Conservation (phyloP, 768 basidiomycete species). For the Pholiota conissans region DNA sequence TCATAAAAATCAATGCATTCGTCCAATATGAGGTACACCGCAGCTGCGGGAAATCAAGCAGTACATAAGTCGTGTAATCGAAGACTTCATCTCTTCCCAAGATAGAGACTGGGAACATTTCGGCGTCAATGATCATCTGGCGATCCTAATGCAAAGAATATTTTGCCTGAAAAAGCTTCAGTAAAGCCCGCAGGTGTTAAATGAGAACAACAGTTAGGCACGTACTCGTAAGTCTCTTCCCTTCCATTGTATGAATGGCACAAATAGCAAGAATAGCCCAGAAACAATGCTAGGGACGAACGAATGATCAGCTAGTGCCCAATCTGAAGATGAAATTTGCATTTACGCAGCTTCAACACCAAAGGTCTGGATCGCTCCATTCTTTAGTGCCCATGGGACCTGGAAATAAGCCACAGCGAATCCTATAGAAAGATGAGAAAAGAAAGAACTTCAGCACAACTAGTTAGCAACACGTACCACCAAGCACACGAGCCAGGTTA, state of each 20-base stretch:
- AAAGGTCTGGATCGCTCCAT: conserved; percentile 62
- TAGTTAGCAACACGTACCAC: too few relatives aligned
- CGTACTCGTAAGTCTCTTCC: conserved; percentile 49
- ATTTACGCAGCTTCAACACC: conserved; percentile 63
- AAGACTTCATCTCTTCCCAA: neutral
- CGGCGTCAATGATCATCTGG: neutral
- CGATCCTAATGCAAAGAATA: conserved; percentile 14
- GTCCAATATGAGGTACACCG: neutral
- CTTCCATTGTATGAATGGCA: conserved; percentile 52
- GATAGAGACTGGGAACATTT: neutral
- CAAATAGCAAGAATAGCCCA: conserved; percentile 49
- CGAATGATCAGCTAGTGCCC: neutral
- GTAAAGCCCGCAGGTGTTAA: neutral
- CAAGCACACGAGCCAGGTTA: conserved; percentile 40
- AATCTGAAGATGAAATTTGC: neutral
- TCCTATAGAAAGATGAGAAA: too few relatives aligned
- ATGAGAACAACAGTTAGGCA: conserved; percentile 4
- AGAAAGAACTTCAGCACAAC: too few relatives aligned
- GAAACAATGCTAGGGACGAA: conserved; percentile 43
- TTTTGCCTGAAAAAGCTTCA: conserved; percentile 4
- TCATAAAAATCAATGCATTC: neutral
- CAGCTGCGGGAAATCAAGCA: neutral
- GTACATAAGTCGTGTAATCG: neutral
- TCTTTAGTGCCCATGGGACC: conserved; percentile 59
- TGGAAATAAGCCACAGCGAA: conserved; percentile 70